These are phyloP conservation scores for Polymyxa betae DNA, from an alignment of 208 protist species.

Conservation along the genomic window DNA sequence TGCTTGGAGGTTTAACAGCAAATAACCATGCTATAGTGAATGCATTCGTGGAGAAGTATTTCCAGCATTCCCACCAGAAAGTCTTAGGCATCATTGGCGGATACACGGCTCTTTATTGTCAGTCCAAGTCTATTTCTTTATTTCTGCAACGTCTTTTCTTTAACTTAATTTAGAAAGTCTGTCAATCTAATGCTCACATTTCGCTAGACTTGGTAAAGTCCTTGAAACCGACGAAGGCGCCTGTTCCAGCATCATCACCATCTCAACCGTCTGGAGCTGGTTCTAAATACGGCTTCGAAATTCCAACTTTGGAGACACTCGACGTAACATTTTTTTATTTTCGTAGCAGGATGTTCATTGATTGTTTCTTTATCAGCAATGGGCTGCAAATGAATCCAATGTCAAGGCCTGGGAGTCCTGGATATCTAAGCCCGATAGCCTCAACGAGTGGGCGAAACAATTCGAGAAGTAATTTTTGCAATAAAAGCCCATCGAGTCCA, in stretches of 20 bases:
- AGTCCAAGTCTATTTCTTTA: not conserved
- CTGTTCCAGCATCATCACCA: not conserved
- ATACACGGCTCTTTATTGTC: constrained; percentile 8
- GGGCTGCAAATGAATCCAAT: not conserved
- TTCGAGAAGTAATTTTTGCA: not conserved
- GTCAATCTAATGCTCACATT: not conserved
- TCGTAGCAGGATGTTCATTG: not conserved
- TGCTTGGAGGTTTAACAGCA: no score
- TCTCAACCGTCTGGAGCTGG: not conserved
- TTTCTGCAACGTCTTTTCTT: not conserved
- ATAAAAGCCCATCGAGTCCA: no score
- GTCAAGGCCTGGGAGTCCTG: constrained; percentile 24
- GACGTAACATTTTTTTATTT: not conserved
- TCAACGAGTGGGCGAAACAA: constrained; percentile 16
- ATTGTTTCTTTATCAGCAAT: constrained; percentile 29
- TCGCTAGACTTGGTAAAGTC: constrained; percentile 5
- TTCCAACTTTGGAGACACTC: not conserved
- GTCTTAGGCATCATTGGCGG: not conserved
- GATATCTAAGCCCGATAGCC: not conserved
- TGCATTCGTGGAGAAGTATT: constrained; percentile 1
- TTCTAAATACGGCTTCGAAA: constrained; percentile 48
- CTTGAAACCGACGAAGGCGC: not conserved
- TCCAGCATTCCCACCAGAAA: constrained; percentile 39
- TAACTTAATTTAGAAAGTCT: not conserved
- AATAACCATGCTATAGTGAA: not conserved